Percentiles rank a stretch among this genome's conserved stretches.
Evolutionary conservation across 768 basidiomycete species (phyloP).

Genomic region (Kondoa subrosea): DNA sequence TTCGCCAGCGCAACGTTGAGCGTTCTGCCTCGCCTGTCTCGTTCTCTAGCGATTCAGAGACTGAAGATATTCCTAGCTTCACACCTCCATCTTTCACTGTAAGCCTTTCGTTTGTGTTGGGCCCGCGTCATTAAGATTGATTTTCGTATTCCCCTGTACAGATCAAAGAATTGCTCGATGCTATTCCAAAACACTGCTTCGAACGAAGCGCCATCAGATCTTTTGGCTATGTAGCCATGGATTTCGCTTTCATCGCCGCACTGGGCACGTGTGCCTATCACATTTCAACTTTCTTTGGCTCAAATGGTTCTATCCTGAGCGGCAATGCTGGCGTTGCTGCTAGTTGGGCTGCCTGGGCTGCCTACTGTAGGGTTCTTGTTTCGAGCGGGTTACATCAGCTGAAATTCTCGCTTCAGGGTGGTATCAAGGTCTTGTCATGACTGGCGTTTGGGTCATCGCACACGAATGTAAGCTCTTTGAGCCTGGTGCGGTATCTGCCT

Average conservation of each 20-base stretch:
- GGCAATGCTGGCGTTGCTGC: conserved; percentile 44
- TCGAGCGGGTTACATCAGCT: neutral
- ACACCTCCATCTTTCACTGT: conserved; percentile 26
- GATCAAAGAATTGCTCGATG: conserved; percentile 16
- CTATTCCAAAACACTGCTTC: conserved; percentile 50
- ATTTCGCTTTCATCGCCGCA: conserved; percentile 49
- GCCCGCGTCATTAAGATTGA: neutral
- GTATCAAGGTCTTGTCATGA: conserved; percentile 54
- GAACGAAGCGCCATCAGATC: conserved; percentile 72
- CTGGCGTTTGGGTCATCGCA: conserved; percentile 84
- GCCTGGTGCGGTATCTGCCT: neutral
- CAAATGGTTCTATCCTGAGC: conserved; percentile 38
- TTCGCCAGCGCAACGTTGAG: neutral
- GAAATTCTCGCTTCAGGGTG: conserved; percentile 12
- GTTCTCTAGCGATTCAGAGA: neutral
- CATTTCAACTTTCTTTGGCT: conserved; percentile 42
- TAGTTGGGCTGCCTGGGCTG: conserved; percentile 24
- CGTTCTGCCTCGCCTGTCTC: neutral
- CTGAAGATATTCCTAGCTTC: conserved; percentile 16
- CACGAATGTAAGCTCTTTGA: conserved; percentile 7
- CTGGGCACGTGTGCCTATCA: conserved; percentile 52
- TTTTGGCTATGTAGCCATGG: conserved; percentile 59
- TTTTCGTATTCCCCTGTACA: neutral
- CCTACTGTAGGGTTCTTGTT: conserved; percentile 19
- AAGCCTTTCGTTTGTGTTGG: neutral